phyloP scores from a whole-genome alignment of 352 stramenopile species.

The Thalassiosira exigua region DNA sequence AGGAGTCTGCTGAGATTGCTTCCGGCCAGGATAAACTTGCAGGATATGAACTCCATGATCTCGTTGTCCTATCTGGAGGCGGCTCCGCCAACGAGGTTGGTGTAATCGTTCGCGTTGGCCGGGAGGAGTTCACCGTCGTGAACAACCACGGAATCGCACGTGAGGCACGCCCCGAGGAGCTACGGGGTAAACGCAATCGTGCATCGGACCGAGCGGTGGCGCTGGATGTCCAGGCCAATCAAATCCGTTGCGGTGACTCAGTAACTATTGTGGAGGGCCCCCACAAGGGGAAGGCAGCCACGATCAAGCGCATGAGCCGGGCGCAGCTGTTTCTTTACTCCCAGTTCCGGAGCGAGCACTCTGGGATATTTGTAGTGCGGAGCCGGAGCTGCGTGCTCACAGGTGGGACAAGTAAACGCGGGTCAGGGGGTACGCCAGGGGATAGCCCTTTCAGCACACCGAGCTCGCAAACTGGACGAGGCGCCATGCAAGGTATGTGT shows the following conservation, averaged over 20 bases:
- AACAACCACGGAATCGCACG: slow-evolving; percentile 84
- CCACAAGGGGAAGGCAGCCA: slow-evolving; percentile 85
- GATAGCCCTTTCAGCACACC: slow-evolving; percentile 80
- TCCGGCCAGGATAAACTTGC: slow-evolving; percentile 83
- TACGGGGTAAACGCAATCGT: slow-evolving; percentile 83
- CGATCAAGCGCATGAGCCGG: slow-evolving; percentile 85
- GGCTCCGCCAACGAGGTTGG: slow-evolving; percentile 85
- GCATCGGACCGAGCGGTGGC: slow-evolving; percentile 79
- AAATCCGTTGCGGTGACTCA: slow-evolving; percentile 83
- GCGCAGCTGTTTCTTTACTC: slow-evolving; percentile 86
- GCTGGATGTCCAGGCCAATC: slow-evolving; percentile 84
- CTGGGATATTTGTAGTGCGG: slow-evolving; percentile 85
- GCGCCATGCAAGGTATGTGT: slow-evolving; percentile 50
- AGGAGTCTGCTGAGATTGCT: slow-evolving; percentile 83
- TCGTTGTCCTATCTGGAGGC: slow-evolving; percentile 84
- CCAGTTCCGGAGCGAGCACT: slow-evolving; percentile 81
- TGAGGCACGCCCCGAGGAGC: slow-evolving; percentile 82
- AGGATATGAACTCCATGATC: slow-evolving; percentile 85
- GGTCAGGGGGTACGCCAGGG: slow-evolving; percentile 16
- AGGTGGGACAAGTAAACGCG: slow-evolving; percentile 56
- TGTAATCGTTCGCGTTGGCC: slow-evolving; percentile 85
- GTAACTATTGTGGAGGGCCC: slow-evolving; percentile 84
- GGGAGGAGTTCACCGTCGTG: slow-evolving; percentile 86
- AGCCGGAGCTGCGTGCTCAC: slow-evolving; percentile 83
- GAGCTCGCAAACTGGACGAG: slow-evolving; percentile 60